phyloP scores from a whole-genome alignment of 2,329 filamentous ascomycete genomes.

The Phyllosticta capitalensis region DNA sequence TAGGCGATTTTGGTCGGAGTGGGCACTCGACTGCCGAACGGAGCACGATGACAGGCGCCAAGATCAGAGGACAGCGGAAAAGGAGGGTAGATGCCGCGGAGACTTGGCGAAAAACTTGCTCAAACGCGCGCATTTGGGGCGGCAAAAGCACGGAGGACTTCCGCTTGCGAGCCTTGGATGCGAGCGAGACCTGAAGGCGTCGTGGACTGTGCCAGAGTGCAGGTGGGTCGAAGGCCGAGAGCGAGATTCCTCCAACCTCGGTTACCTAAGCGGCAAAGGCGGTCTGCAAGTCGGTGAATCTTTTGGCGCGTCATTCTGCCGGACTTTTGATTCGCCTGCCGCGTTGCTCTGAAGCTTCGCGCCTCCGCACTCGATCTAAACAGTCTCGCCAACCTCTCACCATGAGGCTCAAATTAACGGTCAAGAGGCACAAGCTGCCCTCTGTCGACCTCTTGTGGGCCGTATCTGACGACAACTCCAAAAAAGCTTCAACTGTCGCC shows the following conservation, averaged over 20 bases:
- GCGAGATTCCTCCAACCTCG: too few relatives aligned
- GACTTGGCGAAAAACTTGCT: constrained; percentile 9
- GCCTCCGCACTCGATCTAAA: neutral
- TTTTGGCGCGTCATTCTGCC: neutral
- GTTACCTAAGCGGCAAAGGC: too few relatives aligned
- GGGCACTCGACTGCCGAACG: neutral
- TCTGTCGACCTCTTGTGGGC: constrained; percentile 29
- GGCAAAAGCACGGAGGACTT: neutral
- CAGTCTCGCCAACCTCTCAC: neutral
- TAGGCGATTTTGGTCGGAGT: neutral
- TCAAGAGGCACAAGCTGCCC: constrained; percentile 29
- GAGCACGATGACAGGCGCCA: neutral
- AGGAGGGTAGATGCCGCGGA: neutral
- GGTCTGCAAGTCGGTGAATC: too few relatives aligned
- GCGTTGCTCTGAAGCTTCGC: neutral
- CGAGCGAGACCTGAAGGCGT: neutral
- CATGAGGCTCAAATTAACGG: constrained; percentile 29
- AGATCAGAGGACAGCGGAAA: neutral
- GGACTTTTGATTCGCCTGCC: neutral
- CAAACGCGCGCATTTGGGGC: constrained; percentile 2
- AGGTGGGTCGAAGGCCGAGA: too few relatives aligned
- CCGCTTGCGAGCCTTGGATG: neutral
- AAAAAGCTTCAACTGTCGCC: constrained; percentile 50
- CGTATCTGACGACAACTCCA: constrained; percentile 23
- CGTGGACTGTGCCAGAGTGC: neutral